Conservation (phyloP, 768 basidiomycete species). For the Lentinula sp. region DNA sequence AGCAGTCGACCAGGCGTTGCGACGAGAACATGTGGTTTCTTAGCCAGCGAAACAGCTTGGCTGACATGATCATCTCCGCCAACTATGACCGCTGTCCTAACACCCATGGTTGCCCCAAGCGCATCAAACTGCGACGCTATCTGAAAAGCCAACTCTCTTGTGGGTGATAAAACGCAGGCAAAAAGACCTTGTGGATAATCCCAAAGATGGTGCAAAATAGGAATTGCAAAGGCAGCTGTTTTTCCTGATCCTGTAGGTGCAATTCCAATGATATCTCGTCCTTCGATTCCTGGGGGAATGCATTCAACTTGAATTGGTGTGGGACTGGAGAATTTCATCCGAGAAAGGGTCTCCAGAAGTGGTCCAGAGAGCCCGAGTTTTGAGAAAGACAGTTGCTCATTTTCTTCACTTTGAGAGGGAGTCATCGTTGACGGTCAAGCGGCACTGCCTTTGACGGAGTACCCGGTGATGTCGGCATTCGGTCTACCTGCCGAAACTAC, state of each 20-base stretch:
- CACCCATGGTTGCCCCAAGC: slow-evolving; percentile 88
- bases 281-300: slow-evolving; percentile 86
- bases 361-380: no score
- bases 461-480: no score
- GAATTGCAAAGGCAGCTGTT: slow-evolving; percentile 94
- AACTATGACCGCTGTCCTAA: slow-evolving; percentile 83
- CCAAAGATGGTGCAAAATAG: slow-evolving; percentile 95
- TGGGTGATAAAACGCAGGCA: slow-evolving; percentile 91
- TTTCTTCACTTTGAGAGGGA: no score
- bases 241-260: slow-evolving; percentile 97
- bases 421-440: no score
- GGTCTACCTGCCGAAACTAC: no score
- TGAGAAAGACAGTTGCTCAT: no score
- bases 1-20: slow-evolving; percentile 92
- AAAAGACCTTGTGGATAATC: slow-evolving; percentile 91
- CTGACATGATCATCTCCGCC: slow-evolving; percentile 78
- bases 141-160: slow-evolving; percentile 94
- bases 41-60: slow-evolving; percentile 87
- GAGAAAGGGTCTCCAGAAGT: no score
- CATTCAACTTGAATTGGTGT: slow-evolving; percentile 86
- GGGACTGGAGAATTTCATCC: slow-evolving; percentile 28
- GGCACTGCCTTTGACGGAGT: no score
- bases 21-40: slow-evolving; percentile 90
- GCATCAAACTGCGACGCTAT: slow-evolving; percentile 94
- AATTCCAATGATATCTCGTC: slow-evolving; percentile 94